phyloP scores from a whole-genome alignment of 2,329 filamentous ascomycete genomes.

The Cercospora janseana region DNA sequence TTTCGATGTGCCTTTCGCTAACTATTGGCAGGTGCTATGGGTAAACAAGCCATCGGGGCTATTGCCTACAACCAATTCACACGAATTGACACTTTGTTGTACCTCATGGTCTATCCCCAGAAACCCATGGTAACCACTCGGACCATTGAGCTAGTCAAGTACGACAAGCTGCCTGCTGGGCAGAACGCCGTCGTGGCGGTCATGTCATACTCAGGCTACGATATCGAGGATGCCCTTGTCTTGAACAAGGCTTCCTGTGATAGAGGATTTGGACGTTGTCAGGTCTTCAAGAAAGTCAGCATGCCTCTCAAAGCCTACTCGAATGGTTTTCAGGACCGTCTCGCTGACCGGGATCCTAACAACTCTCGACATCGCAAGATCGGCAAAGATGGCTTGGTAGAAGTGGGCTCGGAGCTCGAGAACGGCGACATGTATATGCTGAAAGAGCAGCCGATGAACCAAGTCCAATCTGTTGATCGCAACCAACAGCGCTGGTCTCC shows the following conservation, averaged over 20 bases:
- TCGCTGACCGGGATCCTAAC: conserved; percentile 58
- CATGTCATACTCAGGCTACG: conserved; percentile 99
- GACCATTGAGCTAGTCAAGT: conserved; percentile 93
- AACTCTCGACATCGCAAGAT: conserved; percentile 64
- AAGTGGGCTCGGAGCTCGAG: conserved; percentile 76
- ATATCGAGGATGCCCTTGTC: conserved; percentile 97
- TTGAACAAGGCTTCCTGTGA: conserved; percentile 95
- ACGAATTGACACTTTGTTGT: conserved; percentile 91
- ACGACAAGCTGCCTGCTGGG: conserved; percentile 93
- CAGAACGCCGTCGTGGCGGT: conserved; percentile 97
- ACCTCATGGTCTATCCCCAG: conserved; percentile 96
- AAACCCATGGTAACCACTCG: conserved; percentile 96
- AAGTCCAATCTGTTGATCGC: conserved; percentile 51
- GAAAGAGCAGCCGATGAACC: conserved; percentile 81
- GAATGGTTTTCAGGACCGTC: conserved; percentile 65
- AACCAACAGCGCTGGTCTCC: conserved; percentile 34
- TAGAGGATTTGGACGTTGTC: conserved; percentile 90
- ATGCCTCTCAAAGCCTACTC: conserved; percentile 85
- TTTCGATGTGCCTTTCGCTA: no score
- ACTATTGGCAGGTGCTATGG: conserved; percentile 99
- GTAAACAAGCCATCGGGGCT: conserved; percentile 98
- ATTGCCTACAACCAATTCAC: conserved; percentile 98
- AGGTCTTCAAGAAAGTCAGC: conserved; percentile 94
- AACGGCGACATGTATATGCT: conserved; percentile 84
- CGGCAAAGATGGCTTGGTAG: conserved; percentile 82